Evolutionary conservation across 1,284 basidiomycete species (phyloP), one percentile per base, ranked within the genome.

Genomic region (Malassezia arunalokei): DNA sequence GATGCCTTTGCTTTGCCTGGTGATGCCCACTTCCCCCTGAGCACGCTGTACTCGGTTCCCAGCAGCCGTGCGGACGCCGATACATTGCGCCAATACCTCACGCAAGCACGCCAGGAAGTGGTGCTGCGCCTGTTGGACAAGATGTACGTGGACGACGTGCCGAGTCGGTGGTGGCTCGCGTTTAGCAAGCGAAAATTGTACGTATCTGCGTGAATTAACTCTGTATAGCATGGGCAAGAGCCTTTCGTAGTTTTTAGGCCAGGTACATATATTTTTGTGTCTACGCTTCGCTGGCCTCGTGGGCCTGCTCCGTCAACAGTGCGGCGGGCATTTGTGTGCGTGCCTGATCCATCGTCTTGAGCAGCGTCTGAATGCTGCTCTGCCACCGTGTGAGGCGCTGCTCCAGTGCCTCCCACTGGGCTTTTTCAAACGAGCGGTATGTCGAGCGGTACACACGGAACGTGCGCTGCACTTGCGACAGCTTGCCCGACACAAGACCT

Each of bases 91-190:
- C 82, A 84, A 62, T 98, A 98, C 76, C 79, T 99, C 50, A 83
- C 82, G 5, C 94, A 99, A 76, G 85, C 85, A 3, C 82, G 94
- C 45, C 87, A 91, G 74, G 94, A 99, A 74, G 79, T 91, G 24
- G 86, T 88, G 14, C 78, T 82, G 11, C 82, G 94, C 39, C 76
- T 99, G 49, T 81, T 90, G 31, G 89, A 94, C 66, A 81, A 83
- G 52, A 78, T 99, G 38, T 99, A 96, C 74, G 58, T 65, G 79
- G 91, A 77, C 81, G 85, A 43, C 82, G 88, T 85, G 72, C 90
- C 94, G 1, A 94, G 86, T 79, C 98, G 98, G 76, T 99, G 92
- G 92, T 99, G 94, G 94, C 89, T 98, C 85, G 85, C 87, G 33
- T 99, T 98, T 82, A 91, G 68, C 4, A 73, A 73, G 67, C 57